Conservation (phyloP, 306 rosid genomes). For the Acacia melanoxylon region DNA sequence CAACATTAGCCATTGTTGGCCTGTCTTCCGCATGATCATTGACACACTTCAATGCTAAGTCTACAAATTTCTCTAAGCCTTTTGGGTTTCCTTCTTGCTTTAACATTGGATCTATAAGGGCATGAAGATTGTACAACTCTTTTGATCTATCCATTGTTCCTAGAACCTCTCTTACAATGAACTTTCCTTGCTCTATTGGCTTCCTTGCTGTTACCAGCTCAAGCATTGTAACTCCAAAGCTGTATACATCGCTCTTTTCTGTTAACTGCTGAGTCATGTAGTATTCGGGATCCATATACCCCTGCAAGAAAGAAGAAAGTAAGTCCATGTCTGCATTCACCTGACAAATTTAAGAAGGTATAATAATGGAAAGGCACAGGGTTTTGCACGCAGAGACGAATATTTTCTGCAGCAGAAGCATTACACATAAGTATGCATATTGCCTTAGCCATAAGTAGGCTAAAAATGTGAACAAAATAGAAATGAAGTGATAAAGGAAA, state of each 20-base stretch:
- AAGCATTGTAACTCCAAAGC: constrained; percentile 73
- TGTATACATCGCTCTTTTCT: constrained; percentile 79
- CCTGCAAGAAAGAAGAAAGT: constrained; percentile 45
- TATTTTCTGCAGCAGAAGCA: neutral
- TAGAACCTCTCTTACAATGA: constrained; percentile 62
- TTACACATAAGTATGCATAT: neutral
- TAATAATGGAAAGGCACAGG: no score
- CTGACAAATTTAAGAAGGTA: neutral
- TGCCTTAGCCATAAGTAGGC: neutral
- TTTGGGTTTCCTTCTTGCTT: constrained; percentile 32
- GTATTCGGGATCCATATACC: constrained; percentile 65
- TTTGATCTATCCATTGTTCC: constrained; percentile 46
- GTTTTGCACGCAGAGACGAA: neutral
- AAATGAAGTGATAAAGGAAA: neutral
- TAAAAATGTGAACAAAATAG: neutral
- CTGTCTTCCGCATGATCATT: constrained; percentile 50
- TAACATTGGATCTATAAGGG: constrained; percentile 50
- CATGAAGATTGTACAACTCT: constrained; percentile 36
- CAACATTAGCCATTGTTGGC: constrained; percentile 68
- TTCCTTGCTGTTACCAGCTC: constrained; percentile 65
- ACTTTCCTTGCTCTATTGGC: constrained; percentile 66
- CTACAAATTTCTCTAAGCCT: constrained; percentile 60
- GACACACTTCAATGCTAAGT: constrained; percentile 61
- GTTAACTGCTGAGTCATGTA: constrained; percentile 56
- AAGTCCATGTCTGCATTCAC: neutral